phyloP scores from a whole-genome alignment of 2,329 filamentous ascomycete genomes.

The Colletotrichum sp. region DNA sequence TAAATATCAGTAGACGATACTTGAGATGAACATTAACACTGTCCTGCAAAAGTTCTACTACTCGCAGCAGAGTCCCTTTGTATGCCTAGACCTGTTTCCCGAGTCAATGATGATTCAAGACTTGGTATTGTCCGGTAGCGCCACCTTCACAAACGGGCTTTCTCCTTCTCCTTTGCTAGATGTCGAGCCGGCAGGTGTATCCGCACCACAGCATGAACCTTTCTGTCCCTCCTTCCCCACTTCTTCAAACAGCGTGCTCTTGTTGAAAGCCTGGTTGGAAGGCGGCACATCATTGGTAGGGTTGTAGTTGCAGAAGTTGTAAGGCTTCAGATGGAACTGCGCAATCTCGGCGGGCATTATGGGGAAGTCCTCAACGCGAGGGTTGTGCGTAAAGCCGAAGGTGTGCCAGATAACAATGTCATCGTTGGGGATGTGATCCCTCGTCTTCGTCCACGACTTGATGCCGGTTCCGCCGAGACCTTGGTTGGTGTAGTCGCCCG shows the following conservation, averaged over 20 bases:
- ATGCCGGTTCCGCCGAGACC: constrained; percentile 35
- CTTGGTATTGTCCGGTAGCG: not conserved
- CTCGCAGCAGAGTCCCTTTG: too few species aligned
- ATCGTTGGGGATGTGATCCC: constrained; percentile 54
- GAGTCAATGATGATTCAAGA: not conserved
- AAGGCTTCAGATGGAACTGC: constrained; percentile 52
- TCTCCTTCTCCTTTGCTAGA: not conserved
- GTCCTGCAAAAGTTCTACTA: too few species aligned
- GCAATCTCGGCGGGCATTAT: constrained; percentile 69
- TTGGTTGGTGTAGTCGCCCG: constrained; percentile 43
- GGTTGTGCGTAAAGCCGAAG: constrained; percentile 63
- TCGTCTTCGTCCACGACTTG: constrained; percentile 52
- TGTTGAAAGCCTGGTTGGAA: constrained; percentile 46
- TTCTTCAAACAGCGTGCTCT: constrained; percentile 28
- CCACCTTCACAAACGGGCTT: not conserved
- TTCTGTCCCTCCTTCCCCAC: not conserved
- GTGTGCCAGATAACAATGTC: constrained; percentile 58
- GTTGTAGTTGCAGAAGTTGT: constrained; percentile 58
- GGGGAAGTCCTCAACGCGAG: constrained; percentile 69
- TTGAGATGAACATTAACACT: too few species aligned
- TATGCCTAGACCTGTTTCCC: too few species aligned
- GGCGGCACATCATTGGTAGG: constrained; percentile 55
- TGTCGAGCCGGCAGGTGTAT: not conserved
- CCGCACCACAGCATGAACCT: not conserved
- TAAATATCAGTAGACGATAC: too few species aligned